Evolutionary conservation across 169 alveolate genomes (phyloP).

Genomic region (Plasmodium knowlesi): DNA sequence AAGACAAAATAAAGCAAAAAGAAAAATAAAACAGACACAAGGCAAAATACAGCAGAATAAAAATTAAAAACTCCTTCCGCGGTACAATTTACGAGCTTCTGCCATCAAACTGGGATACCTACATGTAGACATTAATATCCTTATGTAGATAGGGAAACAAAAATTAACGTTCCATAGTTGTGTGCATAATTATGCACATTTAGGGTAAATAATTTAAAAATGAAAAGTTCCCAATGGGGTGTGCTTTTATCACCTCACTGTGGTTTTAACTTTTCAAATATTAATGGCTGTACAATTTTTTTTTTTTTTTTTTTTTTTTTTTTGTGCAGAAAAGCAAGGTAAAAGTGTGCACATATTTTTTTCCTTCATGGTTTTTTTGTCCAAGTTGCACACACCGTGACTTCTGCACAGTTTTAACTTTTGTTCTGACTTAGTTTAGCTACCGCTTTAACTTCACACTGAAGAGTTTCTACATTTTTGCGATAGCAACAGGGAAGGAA

Average conservation of each 20-base stretch:
- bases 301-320: too few relatives aligned
- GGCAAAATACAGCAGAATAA: too few relatives aligned
- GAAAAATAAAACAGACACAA: too few relatives aligned
- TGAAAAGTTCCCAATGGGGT: background rate
- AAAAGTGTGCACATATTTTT: slow-evolving; percentile 11
- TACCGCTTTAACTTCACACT: background rate
- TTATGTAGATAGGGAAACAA: background rate
- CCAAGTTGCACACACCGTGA: slow-evolving; percentile 10
- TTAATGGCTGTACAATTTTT: background rate
- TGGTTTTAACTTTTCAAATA: background rate
- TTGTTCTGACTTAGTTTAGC: slow-evolving; percentile 1
- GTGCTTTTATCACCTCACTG: background rate
- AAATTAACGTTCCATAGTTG: background rate
- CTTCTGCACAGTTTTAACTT: background rate
- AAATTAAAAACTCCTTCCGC: background rate
- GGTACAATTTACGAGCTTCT: slow-evolving; percentile 29
- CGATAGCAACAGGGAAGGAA: background rate
- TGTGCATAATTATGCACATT: slow-evolving; percentile 71
- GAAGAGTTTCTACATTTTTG: slow-evolving; percentile 9
- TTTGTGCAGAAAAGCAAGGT: background rate
- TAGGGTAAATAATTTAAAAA: slow-evolving; percentile 6
- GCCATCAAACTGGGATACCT: background rate
- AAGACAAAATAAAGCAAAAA: background rate
- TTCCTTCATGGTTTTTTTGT: background rate
- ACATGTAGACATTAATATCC: slow-evolving; percentile 12